Conservation (phyloP, 305 asterid genomes). For the Petunia hybrid region DNA sequence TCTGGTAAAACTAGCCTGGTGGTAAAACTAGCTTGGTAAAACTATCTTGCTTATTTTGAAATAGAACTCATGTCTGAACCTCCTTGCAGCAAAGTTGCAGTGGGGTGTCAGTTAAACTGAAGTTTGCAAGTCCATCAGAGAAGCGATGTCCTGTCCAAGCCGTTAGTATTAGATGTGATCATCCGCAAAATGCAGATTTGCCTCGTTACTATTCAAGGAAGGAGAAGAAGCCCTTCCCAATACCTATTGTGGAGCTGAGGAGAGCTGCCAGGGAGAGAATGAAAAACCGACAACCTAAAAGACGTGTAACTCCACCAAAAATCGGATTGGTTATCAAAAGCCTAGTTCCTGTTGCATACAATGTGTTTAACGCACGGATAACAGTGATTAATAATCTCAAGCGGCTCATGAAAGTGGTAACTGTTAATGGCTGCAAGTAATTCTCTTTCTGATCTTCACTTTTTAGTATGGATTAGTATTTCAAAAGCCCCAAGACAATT, state of each 20-base stretch:
- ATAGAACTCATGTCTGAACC: background rate
- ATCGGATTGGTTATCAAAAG: conserved; percentile 76
- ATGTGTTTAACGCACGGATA: conserved; percentile 74
- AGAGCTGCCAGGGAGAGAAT: conserved; percentile 90
- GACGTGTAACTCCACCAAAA: conserved; percentile 80
- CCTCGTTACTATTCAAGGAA: conserved; percentile 90
- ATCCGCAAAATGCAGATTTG: conserved; percentile 92
- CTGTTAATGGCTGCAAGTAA: conserved; percentile 93
- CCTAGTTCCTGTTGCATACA: conserved; percentile 78
- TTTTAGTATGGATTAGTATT: background rate
- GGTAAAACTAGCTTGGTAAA: background rate
- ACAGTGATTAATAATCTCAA: conserved; percentile 80
- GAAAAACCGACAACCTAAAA: conserved; percentile 72
- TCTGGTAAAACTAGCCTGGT: background rate
- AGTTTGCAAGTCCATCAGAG: conserved; percentile 43
- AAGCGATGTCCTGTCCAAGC: conserved; percentile 43
- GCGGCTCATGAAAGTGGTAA: conserved; percentile 87
- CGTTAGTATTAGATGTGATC: conserved; percentile 50
- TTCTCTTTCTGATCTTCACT: conserved; percentile 39
- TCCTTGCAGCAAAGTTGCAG: conserved; percentile 59
- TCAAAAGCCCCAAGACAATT: background rate
- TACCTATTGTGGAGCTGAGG: conserved; percentile 88
- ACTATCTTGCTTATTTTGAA: background rate
- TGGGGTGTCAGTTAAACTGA: conserved; percentile 43
- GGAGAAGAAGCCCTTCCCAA: conserved; percentile 95